phyloP scores from a whole-genome alignment of 1,284 basidiomycete genomes.

The Ustilago xerochloae region DNA sequence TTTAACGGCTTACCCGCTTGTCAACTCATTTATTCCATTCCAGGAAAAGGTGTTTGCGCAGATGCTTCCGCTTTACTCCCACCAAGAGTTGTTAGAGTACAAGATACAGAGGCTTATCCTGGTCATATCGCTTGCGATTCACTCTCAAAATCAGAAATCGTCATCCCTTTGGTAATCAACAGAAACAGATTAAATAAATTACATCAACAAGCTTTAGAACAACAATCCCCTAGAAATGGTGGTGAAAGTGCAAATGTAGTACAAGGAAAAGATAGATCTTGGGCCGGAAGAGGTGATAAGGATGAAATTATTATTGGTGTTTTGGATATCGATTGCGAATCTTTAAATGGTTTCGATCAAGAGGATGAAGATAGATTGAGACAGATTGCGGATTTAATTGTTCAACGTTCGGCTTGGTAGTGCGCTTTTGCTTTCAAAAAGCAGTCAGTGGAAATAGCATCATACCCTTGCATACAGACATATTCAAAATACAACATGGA shows the following conservation, averaged over 20 bases:
- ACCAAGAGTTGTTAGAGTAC: slow-evolving; percentile 63
- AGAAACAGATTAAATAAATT: slow-evolving; percentile 30
- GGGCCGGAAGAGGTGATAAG: slow-evolving; percentile 57
- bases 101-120: slow-evolving; percentile 66
- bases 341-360: slow-evolving; percentile 65
- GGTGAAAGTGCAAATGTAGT: background rate
- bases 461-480: slow-evolving; percentile 4
- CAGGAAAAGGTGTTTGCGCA: slow-evolving; percentile 69
- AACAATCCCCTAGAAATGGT: slow-evolving; percentile 9
- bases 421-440: too few relatives aligned
- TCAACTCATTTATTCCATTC: slow-evolving; percentile 61
- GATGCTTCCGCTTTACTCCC: slow-evolving; percentile 62
- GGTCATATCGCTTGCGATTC: slow-evolving; percentile 70
- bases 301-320: slow-evolving; percentile 68
- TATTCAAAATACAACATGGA: background rate
- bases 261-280: slow-evolving; percentile 24
- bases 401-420: slow-evolving; percentile 49
- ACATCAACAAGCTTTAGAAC: slow-evolving; percentile 30
- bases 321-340: slow-evolving; percentile 69
- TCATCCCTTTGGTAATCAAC: slow-evolving; percentile 66
- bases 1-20: slow-evolving; percentile 70
- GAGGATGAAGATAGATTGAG: slow-evolving; percentile 65
- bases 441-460: too few relatives aligned
- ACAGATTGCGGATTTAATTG: slow-evolving; percentile 57
- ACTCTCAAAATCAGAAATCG: slow-evolving; percentile 68